A percentile compares a stretch with the other conserved stretches of the same genome.
phyloP scores from a whole-genome alignment of 257 asterid genomes.

The Voacanga thouarsii region DNA sequence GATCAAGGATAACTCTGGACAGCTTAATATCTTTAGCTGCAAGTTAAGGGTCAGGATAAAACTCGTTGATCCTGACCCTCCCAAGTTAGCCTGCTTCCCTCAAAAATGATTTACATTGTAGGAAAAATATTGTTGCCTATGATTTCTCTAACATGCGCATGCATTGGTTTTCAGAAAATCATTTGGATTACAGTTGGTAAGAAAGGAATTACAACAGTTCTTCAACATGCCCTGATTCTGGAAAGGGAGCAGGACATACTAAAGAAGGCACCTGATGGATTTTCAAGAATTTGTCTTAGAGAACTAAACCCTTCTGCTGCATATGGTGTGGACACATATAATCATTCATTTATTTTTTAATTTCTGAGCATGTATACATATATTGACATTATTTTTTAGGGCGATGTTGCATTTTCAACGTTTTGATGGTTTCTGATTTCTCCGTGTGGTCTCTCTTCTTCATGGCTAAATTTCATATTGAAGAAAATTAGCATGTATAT shows the following conservation, averaged over 20 bases:
- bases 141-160: no score
- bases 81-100: no score
- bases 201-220: no score
- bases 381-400: background rate
- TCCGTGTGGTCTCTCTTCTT: background rate
- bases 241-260: background rate
- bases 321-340: background rate
- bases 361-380: background rate
- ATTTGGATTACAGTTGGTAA: no score
- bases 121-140: no score
- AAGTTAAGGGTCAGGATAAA: no score
- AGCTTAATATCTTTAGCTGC: no score
- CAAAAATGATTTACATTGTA: no score
- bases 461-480: background rate
- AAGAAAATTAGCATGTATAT: background rate
- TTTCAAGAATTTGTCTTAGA: background rate
- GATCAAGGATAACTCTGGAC: no score
- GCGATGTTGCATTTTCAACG: background rate
- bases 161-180: no score
- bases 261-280: background rate
- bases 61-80: no score
- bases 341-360: background rate
- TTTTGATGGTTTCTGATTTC: background rate
- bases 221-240: background rate
- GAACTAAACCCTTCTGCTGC: background rate